Percentiles rank a stretch among this genome's conserved stretches.
These are phyloP conservation scores for Plasmopara halstedii DNA, from an alignment of 352 stramenopile genomes.

Conservation along the genomic window DNA sequence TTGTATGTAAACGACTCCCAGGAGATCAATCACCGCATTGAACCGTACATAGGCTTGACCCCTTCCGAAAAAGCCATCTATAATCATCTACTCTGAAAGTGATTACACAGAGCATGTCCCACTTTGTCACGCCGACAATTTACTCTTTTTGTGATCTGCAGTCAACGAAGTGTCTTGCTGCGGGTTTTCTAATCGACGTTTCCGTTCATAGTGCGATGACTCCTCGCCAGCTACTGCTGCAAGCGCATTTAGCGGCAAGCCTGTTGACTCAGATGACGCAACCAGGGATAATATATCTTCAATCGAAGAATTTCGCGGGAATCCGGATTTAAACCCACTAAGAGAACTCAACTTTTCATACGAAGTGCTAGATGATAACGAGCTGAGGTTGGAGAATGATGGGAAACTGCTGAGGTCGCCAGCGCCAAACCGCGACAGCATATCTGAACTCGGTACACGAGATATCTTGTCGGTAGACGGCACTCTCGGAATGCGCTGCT, in stretches of 20 bases:
- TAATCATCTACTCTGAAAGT: conserved; percentile 9
- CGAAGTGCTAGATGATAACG: conserved; percentile 54
- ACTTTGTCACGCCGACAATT: conserved; percentile 38
- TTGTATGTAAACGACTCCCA: conserved; percentile 9
- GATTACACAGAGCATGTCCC: background rate
- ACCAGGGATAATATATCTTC: conserved; percentile 83
- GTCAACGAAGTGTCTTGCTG: conserved; percentile 20
- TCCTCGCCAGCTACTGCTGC: conserved; percentile 59
- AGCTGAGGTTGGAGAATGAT: conserved; percentile 66
- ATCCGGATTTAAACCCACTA: conserved; percentile 37
- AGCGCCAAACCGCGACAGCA: conserved; percentile 62
- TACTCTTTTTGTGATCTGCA: conserved; percentile 47
- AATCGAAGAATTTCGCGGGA: conserved; percentile 81
- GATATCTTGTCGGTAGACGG: conserved; percentile 66
- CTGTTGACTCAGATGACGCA: conserved; percentile 60
- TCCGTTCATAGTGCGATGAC: conserved; percentile 53
- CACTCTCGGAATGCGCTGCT: conserved; percentile 46
- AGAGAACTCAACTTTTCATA: conserved; percentile 71
- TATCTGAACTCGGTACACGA: conserved; percentile 57
- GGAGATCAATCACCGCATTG: background rate
- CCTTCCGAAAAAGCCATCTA: conserved; percentile 9
- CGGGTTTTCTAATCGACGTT: conserved; percentile 39
- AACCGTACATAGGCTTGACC: conserved; percentile 2
- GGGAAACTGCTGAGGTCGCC: conserved; percentile 70
- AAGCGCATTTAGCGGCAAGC: conserved; percentile 39